Conservation (phyloP, 2,329 filamentous ascomycete genomes). For the Ophiosphaerella herpotricha region DNA sequence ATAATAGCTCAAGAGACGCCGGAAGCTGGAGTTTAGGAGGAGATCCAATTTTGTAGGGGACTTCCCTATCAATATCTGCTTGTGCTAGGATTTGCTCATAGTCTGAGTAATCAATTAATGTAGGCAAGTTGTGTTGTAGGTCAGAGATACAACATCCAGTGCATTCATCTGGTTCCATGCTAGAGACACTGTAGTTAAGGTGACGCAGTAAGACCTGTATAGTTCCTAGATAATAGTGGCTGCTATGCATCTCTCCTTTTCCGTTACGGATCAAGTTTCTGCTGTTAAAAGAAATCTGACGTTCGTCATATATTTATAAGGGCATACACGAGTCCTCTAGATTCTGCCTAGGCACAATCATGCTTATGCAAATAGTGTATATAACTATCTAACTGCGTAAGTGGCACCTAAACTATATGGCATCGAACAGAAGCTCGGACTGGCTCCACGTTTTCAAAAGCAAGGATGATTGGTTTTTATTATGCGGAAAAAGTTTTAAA, state of each 20-base stretch:
- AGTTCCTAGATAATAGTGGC: slow-evolving; percentile 11
- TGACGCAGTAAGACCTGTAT: slow-evolving; percentile 6
- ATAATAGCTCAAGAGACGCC: slow-evolving; percentile 6
- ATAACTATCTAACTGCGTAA: slow-evolving; percentile 4
- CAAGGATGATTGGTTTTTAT: slow-evolving; percentile 11
- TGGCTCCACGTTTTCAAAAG: slow-evolving; percentile 13
- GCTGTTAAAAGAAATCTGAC: not conserved
- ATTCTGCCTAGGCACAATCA: not conserved
- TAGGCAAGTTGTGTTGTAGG: slow-evolving; percentile 13
- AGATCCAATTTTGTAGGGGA: slow-evolving; percentile 5
- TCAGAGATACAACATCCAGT: slow-evolving; percentile 10
- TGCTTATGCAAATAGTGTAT: not conserved
- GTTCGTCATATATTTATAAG: slow-evolving; percentile 4
- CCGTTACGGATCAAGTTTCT: not conserved
- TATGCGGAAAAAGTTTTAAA: slow-evolving; percentile 1
- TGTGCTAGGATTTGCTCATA: not conserved
- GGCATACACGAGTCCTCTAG: slow-evolving; percentile 2
- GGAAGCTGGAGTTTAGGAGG: slow-evolving; percentile 8
- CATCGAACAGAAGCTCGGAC: not conserved
- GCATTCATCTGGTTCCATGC: slow-evolving; percentile 4
- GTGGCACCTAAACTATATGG: no score
- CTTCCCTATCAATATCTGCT: not conserved
- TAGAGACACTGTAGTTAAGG: slow-evolving; percentile 8
- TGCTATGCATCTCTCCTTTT: slow-evolving; percentile 3
- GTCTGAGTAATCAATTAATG: slow-evolving; percentile 4